Conservation (phyloP, 768 basidiomycete genomes). For the Suillus lakei region DNA sequence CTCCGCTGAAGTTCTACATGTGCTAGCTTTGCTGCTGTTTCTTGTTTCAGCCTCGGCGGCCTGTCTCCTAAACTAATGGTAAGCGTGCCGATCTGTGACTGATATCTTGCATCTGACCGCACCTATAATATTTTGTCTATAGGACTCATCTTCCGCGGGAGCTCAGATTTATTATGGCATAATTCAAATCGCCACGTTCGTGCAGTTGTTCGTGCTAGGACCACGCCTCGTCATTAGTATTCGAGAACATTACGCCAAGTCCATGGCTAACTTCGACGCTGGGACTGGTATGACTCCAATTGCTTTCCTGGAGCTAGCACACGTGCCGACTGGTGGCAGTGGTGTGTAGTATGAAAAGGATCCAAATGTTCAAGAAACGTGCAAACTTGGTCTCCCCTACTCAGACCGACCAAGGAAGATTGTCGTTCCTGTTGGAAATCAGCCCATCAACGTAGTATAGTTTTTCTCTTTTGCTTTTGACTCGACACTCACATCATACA, state of each 20-base stretch:
- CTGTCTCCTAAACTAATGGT: not conserved
- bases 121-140: not conserved
- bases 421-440: too few relatives aligned
- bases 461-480: too few relatives aligned
- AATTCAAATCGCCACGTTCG: not conserved
- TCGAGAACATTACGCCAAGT: not conserved
- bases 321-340: not conserved
- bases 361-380: not conserved
- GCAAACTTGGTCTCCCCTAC: too few relatives aligned
- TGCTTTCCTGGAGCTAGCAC: not conserved
- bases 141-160: not conserved
- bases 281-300: not conserved
- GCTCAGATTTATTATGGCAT: not conserved
- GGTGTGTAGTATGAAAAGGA: not conserved
- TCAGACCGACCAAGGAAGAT: too few relatives aligned
- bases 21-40: constrained; percentile 1
- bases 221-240: not conserved
- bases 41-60: not conserved
- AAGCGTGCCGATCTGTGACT: not conserved
- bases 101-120: not conserved
- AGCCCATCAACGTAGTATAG: too few relatives aligned
- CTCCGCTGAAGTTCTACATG: not conserved
- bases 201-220: not conserved
- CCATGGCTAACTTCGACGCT: not conserved
- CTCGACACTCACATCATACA: too few relatives aligned